Conservation (phyloP, 192 early-diverging fungal species). For the Diversispora epigaea region DNA sequence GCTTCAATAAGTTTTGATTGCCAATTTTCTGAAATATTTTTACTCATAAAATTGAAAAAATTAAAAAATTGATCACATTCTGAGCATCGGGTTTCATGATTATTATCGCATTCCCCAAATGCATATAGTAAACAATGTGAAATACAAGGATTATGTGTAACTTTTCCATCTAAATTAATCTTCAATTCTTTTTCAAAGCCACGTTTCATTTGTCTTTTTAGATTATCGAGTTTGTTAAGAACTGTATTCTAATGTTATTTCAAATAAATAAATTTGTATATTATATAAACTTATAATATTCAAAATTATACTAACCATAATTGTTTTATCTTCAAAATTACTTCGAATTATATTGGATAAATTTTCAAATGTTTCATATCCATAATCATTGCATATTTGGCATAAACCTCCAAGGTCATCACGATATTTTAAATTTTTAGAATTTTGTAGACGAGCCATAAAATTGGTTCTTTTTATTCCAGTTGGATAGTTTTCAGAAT, state of each 20-base stretch:
- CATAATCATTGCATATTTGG: not conserved
- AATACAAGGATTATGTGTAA: constrained; percentile 1
- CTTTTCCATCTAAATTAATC: not conserved
- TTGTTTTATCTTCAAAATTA: not conserved
- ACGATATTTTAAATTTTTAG: not conserved
- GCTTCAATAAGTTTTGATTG: not conserved
- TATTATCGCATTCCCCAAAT: not conserved
- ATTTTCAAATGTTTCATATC: not conserved
- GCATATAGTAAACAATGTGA: not conserved
- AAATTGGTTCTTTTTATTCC: constrained; percentile 1
- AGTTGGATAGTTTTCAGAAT: not conserved
- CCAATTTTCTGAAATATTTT: not conserved
- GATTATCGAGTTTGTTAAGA: not conserved
- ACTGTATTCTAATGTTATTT: not conserved
- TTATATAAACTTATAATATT: not conserved
- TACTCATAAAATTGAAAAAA: constrained; percentile 1
- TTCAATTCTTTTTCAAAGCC: not conserved
- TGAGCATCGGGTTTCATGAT: not conserved
- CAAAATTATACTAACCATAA: not conserved
- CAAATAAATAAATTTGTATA: not conserved
- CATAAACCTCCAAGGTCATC: not conserved
- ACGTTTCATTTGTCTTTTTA: not conserved
- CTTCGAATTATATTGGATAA: not conserved
- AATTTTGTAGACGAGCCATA: not conserved
- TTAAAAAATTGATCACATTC: constrained; percentile 7